Base-by-base conservation (phyloP, 1,284 basidiomycete genomes). In the Marasmius fiardii region DNA sequence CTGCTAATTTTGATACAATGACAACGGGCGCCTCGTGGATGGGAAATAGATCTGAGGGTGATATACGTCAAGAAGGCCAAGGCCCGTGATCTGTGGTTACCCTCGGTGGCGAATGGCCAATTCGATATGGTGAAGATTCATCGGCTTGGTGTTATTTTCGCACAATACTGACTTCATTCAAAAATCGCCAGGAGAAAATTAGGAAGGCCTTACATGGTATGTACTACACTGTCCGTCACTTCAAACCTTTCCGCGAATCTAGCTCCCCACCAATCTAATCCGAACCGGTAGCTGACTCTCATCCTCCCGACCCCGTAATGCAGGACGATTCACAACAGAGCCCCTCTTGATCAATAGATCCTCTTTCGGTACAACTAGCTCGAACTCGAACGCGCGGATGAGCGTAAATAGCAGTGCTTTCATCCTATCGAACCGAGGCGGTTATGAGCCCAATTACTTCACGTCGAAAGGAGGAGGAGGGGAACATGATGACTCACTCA, bases 361-460 rank as follows among this genome's bases (percentile, higher is more conserved):
- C 14, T 58, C 63, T 0, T 65, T 58, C 4, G 73, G 63, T 39
- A 76, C 67, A 0, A 66, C 72, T 7, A 75, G 63, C 58, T 75
- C 71, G 61, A 81, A 80, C 51, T 75, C 71, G 62, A 83, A 79
- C 10, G 67, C 63, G 7, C 79, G 70, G 10, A 83, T 64, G 47
- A 83, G 67, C 1, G 76, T 71, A 63, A 79, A 83, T 16, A 83
- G 51, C 16, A 82, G 68, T 0, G 70, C 68, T 56, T 75, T 76
- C 67, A 71, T 71, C 60, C 73, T 75, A 41, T 10, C 20, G 33
- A n/a, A n/a, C n/a, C n/a, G n/a, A n/a, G n/a, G n/a, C n/a, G n/a
- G n/a, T n/a, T n/a, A n/a, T n/a, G n/a, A n/a, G n/a, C n/a, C 20
- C 43, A 35, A 8, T 14, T 14, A 16, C 18, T 35, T 8, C 31